phyloP scores from a whole-genome alignment of 176 grass and related monocot species.

The Avena insularis region DNA sequence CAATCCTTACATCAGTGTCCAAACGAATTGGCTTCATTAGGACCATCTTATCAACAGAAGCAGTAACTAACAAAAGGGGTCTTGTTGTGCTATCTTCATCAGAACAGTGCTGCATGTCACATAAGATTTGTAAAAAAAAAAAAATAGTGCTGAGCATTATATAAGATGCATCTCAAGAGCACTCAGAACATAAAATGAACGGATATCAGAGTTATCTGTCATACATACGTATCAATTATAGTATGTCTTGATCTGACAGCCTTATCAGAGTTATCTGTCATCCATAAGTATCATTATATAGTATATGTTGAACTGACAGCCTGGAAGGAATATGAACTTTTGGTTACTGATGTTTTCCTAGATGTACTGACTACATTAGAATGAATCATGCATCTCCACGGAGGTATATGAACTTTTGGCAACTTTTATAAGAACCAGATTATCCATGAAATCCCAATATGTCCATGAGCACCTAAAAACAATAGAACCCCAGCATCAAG shows the following conservation, averaged over 20 bases:
- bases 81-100: conserved; percentile 94
- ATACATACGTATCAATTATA: background rate
- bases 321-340: conserved; percentile 6
- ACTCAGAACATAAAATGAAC: background rate
- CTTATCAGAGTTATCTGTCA: background rate
- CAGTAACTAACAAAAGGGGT: conserved; percentile 89
- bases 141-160: too few relatives aligned
- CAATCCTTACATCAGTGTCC: conserved; percentile 84
- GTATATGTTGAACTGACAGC: conserved; percentile 1
- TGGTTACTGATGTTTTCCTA: conserved; percentile 14
- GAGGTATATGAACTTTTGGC: background rate
- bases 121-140: conserved; percentile 9
- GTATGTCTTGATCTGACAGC: background rate
- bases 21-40: conserved; percentile 80
- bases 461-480: background rate
- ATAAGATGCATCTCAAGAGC: background rate
- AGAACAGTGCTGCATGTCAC: conserved; percentile 76
- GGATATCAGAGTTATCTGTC: background rate
- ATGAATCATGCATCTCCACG: background rate
- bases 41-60: conserved; percentile 93
- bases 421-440: background rate
- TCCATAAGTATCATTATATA: background rate
- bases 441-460: background rate
- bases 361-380: background rate
- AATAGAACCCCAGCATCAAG: background rate